These are phyloP conservation scores for Candida nanaspora DNA, from an alignment of 805 yeast genomes.

Conservation along the genomic window DNA sequence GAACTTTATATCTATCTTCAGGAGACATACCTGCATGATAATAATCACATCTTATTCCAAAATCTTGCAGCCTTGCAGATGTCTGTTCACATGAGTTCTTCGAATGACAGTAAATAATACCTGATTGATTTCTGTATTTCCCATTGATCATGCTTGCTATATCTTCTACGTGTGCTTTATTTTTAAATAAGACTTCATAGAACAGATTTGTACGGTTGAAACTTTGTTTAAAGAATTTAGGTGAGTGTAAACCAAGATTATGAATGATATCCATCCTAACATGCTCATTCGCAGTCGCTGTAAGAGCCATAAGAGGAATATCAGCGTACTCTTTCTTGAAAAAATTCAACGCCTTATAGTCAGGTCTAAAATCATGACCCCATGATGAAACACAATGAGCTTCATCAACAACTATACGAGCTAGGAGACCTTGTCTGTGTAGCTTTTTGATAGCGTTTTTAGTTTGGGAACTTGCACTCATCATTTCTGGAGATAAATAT, in stretches of 20 bases:
- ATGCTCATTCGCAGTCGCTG: constrained; percentile 93
- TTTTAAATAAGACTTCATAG: constrained; percentile 71
- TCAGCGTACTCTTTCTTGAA: constrained; percentile 70
- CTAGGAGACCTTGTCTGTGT: constrained; percentile 49
- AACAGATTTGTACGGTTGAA: constrained; percentile 83
- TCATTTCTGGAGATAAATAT: constrained; percentile 93
- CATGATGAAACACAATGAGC: constrained; percentile 98
- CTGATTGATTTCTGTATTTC: constrained; percentile 54
- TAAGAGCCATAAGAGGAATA: constrained; percentile 89
- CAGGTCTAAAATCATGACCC: constrained; percentile 99
- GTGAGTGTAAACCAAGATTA: constrained; percentile 56
- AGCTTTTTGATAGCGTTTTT: constrained; percentile 54
- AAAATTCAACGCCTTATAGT: constrained; percentile 72
- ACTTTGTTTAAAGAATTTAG: constrained; percentile 75
- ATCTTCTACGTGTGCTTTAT: constrained; percentile 46
- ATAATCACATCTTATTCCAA: constrained; percentile 62
- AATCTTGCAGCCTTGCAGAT: constrained; percentile 46
- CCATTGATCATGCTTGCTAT: constrained; percentile 47
- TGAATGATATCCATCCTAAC: constrained; percentile 82
- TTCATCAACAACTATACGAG: constrained; percentile 90
- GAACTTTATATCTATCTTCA: constrained; percentile 66
- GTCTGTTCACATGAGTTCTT: constrained; percentile 83
- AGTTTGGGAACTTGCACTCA: constrained; percentile 65
- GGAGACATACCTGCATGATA: constrained; percentile 96
- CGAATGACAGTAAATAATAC: constrained; percentile 91